Evolutionary conservation across 306 rosid genomes (phyloP).

Genomic region (Sindora glabra): DNA sequence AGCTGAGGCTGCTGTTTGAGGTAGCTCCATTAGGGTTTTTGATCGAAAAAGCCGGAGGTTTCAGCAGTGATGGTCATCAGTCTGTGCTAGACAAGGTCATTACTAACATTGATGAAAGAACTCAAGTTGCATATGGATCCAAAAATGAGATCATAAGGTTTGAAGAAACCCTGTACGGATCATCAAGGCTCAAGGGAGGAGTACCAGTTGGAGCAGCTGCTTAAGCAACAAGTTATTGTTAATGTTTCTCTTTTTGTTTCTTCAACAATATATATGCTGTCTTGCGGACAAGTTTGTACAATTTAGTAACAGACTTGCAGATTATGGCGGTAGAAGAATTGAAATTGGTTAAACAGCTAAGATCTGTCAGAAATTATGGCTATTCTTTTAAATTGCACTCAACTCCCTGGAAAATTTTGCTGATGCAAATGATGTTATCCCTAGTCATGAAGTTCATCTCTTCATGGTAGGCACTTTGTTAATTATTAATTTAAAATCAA

Average conservation of each 20-base stretch:
- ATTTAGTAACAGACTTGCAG: slow-evolving; percentile 4
- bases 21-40: slow-evolving; percentile 89
- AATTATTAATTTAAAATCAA: too few species aligned
- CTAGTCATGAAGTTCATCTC: too few species aligned
- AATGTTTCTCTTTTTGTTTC: slow-evolving; percentile 7
- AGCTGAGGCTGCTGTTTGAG: slow-evolving; percentile 87
- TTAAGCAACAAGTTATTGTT: slow-evolving; percentile 22
- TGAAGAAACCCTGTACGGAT: slow-evolving; percentile 91
- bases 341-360: not conserved
- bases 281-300: slow-evolving; percentile 7
- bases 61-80: slow-evolving; percentile 76
- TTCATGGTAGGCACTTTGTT: too few species aligned
- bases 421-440: too few species aligned
- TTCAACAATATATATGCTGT: slow-evolving; percentile 4
- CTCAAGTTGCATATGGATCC: slow-evolving; percentile 97
- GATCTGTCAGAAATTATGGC: too few species aligned
- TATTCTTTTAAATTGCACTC: too few species aligned
- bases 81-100: slow-evolving; percentile 89
- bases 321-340: slow-evolving; percentile 15
- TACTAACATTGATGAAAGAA: slow-evolving; percentile 66
- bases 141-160: slow-evolving; percentile 83
- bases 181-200: slow-evolving; percentile 88
- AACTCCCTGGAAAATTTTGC: too few species aligned
- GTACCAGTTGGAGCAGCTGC: slow-evolving; percentile 86
- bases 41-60: slow-evolving; percentile 94